Evolutionary conservation across 179 eudicot species (phyloP).

Genomic region (Vitellaria paradoxa): DNA sequence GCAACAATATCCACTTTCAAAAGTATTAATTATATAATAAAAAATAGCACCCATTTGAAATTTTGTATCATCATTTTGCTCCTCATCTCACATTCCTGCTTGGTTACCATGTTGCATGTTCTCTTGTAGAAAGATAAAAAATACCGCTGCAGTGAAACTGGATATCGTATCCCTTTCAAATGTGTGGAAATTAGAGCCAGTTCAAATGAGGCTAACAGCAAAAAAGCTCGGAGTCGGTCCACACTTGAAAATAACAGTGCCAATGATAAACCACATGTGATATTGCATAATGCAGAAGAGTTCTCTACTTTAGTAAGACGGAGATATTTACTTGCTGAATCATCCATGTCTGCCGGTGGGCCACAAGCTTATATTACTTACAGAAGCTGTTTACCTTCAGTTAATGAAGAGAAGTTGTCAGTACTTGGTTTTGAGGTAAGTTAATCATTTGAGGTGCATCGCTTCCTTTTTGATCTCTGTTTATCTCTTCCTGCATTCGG

Average conservation of each 20-base stretch:
- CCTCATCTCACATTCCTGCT: conserved; percentile 4
- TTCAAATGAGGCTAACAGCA: conserved; percentile 29
- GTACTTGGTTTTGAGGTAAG: conserved; percentile 92
- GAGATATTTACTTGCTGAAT: conserved; percentile 41
- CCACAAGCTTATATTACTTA: conserved; percentile 56
- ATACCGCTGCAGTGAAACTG: conserved; percentile 94
- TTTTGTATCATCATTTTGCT: neutral
- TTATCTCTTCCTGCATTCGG: neutral
- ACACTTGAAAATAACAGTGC: conserved; percentile 32
- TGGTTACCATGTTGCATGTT: conserved; percentile 14
- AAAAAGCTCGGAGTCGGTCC: conserved; percentile 35
- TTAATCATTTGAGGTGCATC: neutral
- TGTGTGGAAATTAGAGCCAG: conserved; percentile 46
- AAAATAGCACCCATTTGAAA: neutral
- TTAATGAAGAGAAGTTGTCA: conserved; percentile 70
- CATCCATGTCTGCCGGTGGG: conserved; percentile 37
- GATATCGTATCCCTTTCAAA: conserved; percentile 82
- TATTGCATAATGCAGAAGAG: conserved; percentile 21
- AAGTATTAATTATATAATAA: neutral
- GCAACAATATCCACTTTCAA: neutral
- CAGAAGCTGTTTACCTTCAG: conserved; percentile 81
- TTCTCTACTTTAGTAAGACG: conserved; percentile 22
- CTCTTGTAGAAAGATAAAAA: conserved; percentile 62
- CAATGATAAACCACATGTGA: conserved; percentile 19
- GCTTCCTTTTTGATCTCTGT: conserved; percentile 1